These are phyloP conservation scores for Zalerion maritima DNA, from an alignment of 495 filamentous ascomycete genomes.

Conservation along the genomic window DNA sequence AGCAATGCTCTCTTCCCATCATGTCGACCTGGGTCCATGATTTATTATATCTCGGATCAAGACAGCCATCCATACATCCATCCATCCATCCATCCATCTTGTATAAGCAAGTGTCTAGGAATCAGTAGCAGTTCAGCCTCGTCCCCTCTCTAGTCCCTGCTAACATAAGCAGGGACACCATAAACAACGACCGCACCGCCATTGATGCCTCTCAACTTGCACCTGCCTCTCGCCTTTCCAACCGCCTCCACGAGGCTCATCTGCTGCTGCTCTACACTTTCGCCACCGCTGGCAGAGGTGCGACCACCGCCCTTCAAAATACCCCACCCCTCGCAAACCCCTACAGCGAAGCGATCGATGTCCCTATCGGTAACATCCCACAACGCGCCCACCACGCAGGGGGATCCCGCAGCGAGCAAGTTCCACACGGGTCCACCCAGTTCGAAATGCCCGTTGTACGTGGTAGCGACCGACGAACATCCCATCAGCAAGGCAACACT, in stretches of 20 bases:
- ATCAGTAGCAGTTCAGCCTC: not conserved
- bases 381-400: slow-evolving; percentile 73
- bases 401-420: slow-evolving; percentile 73
- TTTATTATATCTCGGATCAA: too few species aligned
- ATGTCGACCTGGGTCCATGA: too few species aligned
- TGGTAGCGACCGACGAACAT: slow-evolving; percentile 64
- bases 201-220: slow-evolving; percentile 79
- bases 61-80: too few species aligned
- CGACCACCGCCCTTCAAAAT: slow-evolving; percentile 32
- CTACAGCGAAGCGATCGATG: slow-evolving; percentile 76
- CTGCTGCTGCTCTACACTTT: slow-evolving; percentile 8
- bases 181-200: slow-evolving; percentile 88
- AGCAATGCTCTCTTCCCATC: too few species aligned
- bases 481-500: slow-evolving; percentile 79
- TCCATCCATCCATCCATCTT: too few species aligned
- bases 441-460: slow-evolving; percentile 76
- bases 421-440: slow-evolving; percentile 77
- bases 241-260: slow-evolving; percentile 63
- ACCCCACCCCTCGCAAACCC: slow-evolving; percentile 74
- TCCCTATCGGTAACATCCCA: slow-evolving; percentile 98
- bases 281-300: too few species aligned
- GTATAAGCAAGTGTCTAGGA: too few species aligned
- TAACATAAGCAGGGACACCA: slow-evolving; percentile 80
- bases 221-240: slow-evolving; percentile 51
- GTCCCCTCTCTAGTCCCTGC: slow-evolving; percentile 15